A percentile compares a stretch with the other conserved stretches of the same genome.
Evolutionary conservation across 2,329 filamentous ascomycete genomes (phyloP).

Genomic region (Penicillium sp.): DNA sequence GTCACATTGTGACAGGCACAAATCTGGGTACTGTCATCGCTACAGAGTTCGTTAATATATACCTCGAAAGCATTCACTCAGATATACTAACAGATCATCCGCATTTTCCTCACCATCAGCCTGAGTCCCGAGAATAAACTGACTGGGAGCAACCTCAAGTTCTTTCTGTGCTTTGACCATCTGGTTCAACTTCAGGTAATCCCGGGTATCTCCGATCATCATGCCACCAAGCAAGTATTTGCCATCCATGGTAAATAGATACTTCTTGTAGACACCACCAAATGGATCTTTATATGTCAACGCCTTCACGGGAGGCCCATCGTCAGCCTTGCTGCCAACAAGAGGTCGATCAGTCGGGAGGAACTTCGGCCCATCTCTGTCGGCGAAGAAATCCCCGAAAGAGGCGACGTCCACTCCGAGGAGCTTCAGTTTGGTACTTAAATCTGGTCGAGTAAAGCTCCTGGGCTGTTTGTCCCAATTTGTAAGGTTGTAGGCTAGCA

Average conservation of each 20-base stretch:
- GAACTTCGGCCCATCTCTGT: slow-evolving; percentile 75
- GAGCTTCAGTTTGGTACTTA: slow-evolving; percentile 89
- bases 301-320: slow-evolving; percentile 66
- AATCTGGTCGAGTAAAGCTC: slow-evolving; percentile 75
- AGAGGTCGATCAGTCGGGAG: slow-evolving; percentile 60
- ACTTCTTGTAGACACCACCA: slow-evolving; percentile 87
- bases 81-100: slow-evolving; percentile 63
- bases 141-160: slow-evolving; percentile 73
- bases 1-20: slow-evolving; percentile 92
- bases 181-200: slow-evolving; percentile 85
- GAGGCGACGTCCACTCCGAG: slow-evolving; percentile 88
- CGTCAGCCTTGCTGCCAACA: slow-evolving; percentile 40
- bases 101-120: slow-evolving; percentile 71
- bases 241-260: slow-evolving; percentile 83
- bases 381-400: slow-evolving; percentile 92
- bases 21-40: slow-evolving; percentile 78
- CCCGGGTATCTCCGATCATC: slow-evolving; percentile 92
- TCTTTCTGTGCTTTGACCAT: slow-evolving; percentile 82
- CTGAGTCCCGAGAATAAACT: slow-evolving; percentile 78
- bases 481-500: slow-evolving; percentile 87
- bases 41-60: slow-evolving; percentile 25
- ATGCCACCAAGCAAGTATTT: slow-evolving; percentile 92
- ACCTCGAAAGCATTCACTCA: background rate
- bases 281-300: slow-evolving; percentile 89
- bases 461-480: slow-evolving; percentile 69